Percentiles rank a stretch among this genome's conserved stretches.
phyloP scores from a whole-genome alignment of 148 eudicot species.

The Vaccinium vitisidaea region DNA sequence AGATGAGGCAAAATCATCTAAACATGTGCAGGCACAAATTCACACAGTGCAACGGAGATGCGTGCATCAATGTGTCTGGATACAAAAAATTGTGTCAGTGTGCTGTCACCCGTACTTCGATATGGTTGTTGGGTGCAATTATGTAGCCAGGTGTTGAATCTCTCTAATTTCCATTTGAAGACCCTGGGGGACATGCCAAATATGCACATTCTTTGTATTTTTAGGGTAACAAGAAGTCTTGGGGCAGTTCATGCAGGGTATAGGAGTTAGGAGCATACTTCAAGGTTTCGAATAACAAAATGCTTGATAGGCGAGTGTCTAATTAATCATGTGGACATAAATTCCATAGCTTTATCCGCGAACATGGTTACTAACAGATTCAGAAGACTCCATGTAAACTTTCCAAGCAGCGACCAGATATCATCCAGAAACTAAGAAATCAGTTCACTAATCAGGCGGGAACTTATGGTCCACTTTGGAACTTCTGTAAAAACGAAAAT shows the following conservation, averaged over 20 bases:
- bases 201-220: neutral
- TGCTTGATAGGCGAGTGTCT: neutral
- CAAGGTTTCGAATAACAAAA: neutral
- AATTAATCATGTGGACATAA: neutral
- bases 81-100: neutral
- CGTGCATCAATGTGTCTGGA: too few relatives aligned
- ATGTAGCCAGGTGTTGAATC: neutral
- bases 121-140: neutral
- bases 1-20: slow-evolving; percentile 8
- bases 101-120: neutral
- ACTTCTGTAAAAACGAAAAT: neutral
- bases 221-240: neutral
- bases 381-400: neutral
- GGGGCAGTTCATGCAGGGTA: neutral
- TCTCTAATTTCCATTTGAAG: neutral
- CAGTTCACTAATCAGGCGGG: neutral
- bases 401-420: neutral
- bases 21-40: neutral
- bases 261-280: neutral
- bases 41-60: neutral
- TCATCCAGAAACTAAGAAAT: neutral
- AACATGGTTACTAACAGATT: neutral
- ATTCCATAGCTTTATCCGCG: neutral
- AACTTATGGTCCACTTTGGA: neutral
- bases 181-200: neutral